A percentile compares a stretch with the other conserved stretches of the same genome.
Evolutionary conservation across 2,329 filamentous ascomycete genomes (phyloP).

Genomic region (Samsoniella hepiali): DNA sequence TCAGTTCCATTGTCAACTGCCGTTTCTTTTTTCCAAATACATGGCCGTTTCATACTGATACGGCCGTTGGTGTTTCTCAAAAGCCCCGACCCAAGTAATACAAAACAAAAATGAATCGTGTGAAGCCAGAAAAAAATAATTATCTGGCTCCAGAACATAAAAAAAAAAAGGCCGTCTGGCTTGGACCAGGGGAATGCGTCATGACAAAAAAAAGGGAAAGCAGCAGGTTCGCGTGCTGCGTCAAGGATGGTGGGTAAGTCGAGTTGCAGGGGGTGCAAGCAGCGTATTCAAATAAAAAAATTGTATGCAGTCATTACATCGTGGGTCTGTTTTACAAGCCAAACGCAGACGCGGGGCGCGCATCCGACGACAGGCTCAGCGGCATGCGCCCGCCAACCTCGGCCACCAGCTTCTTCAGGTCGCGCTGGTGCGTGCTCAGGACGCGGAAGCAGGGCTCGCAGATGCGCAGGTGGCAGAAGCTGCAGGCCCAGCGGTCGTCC

Average conservation of each 20-base stretch:
- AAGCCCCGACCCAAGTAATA: background rate
- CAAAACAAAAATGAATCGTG: background rate
- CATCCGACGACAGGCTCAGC: background rate
- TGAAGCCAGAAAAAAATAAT: background rate
- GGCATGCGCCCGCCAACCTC: conserved; percentile 22
- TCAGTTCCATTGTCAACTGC: background rate
- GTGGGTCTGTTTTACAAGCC: background rate
- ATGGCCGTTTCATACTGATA: background rate
- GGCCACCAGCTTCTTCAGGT: conserved; percentile 43
- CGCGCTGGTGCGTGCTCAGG: conserved; percentile 40
- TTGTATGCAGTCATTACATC: background rate
- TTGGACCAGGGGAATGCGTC: background rate
- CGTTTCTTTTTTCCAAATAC: background rate
- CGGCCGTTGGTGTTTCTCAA: background rate
- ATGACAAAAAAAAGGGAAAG: background rate
- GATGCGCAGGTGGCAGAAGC: conserved; percentile 50
- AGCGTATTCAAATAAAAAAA: too few relatives aligned
- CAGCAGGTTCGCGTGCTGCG: background rate
- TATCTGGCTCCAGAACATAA: background rate
- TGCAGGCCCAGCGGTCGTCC: conserved; percentile 46
- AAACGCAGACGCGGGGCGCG: conserved; percentile 3
- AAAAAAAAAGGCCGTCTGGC: background rate
- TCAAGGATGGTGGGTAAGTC: background rate
- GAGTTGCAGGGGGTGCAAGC: background rate
- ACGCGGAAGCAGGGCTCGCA: conserved; percentile 46